Evolutionary conservation across 345 rosid genomes (phyloP).

Genomic region (Geranium brycei): DNA sequence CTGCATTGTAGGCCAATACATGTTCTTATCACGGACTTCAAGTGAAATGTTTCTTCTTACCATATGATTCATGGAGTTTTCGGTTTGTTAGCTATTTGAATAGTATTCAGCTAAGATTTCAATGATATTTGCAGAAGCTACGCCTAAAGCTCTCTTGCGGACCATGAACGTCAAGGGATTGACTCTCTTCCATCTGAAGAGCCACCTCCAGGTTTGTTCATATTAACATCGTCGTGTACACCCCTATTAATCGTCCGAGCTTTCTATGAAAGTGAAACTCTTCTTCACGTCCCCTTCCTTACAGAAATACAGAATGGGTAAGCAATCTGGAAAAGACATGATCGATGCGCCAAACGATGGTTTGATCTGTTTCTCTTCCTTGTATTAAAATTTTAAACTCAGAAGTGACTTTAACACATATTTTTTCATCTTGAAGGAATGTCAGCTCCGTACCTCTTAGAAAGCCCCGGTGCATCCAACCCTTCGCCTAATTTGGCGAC

Average conservation of each 20-base stretch:
- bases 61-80: too few relatives aligned
- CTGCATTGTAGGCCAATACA: too few relatives aligned
- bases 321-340: conserved; percentile 68
- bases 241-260: too few relatives aligned
- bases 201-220: conserved; percentile 69
- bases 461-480: conserved; percentile 24
- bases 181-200: conserved; percentile 82
- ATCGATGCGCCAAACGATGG: conserved; percentile 46
- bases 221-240: conserved; percentile 1
- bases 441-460: conserved; percentile 42
- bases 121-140: conserved; percentile 48
- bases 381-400: not conserved
- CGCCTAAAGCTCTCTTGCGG: conserved; percentile 85
- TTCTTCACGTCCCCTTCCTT: not conserved
- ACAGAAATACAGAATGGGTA: conserved; percentile 84
- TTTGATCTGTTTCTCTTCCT: conserved; percentile 8
- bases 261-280: too few relatives aligned
- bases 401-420: not conserved
- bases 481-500: conserved; percentile 29
- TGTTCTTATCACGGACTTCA: too few relatives aligned
- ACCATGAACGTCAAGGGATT: conserved; percentile 85
- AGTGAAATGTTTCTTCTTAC: too few relatives aligned
- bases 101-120: too few relatives aligned
- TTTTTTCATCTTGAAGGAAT: conserved; percentile 13
- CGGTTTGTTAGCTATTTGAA: too few relatives aligned